phyloP scores from a whole-genome alignment of 2,329 filamentous ascomycete genomes.

The Plenodomus lindquistii region DNA sequence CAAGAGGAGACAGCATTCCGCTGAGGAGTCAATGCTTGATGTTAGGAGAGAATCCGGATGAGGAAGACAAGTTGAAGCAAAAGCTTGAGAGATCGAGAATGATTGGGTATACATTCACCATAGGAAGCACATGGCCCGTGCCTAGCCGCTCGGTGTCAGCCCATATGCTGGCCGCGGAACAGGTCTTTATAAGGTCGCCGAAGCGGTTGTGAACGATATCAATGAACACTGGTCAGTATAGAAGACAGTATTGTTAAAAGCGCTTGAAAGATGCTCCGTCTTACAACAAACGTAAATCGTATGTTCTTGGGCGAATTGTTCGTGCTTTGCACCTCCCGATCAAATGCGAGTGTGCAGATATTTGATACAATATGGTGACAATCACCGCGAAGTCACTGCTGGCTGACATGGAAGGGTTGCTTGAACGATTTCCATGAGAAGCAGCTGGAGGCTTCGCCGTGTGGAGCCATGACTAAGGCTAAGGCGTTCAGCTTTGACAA shows the following conservation, averaged over 20 bases:
- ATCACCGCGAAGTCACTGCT: too few species aligned
- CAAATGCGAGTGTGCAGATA: too few species aligned
- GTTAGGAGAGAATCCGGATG: constrained; percentile 9
- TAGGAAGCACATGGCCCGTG: constrained; percentile 4
- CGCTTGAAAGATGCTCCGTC: too few species aligned
- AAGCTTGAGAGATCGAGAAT: constrained; percentile 11
- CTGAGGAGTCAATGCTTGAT: not conserved
- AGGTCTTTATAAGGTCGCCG: constrained; percentile 11
- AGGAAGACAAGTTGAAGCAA: constrained; percentile 2
- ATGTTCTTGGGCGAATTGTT: too few species aligned
- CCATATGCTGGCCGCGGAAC: constrained; percentile 8
- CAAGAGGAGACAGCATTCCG: constrained; percentile 3
- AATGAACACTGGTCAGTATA: not conserved
- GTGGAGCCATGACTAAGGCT: too few species aligned
- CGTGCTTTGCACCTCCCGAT: too few species aligned
- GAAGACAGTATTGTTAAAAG: too few species aligned
- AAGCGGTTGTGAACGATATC: not conserved
- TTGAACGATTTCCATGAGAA: too few species aligned
- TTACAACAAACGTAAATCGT: not conserved
- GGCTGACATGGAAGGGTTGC: too few species aligned
- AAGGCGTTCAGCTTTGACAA: too few species aligned
- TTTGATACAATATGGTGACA: too few species aligned
- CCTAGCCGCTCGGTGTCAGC: constrained; percentile 10
- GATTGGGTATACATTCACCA: constrained; percentile 10
- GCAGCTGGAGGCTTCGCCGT: too few species aligned